phyloP scores from a whole-genome alignment of 1,284 basidiomycete species.

The Laetiporus sulphureus region DNA sequence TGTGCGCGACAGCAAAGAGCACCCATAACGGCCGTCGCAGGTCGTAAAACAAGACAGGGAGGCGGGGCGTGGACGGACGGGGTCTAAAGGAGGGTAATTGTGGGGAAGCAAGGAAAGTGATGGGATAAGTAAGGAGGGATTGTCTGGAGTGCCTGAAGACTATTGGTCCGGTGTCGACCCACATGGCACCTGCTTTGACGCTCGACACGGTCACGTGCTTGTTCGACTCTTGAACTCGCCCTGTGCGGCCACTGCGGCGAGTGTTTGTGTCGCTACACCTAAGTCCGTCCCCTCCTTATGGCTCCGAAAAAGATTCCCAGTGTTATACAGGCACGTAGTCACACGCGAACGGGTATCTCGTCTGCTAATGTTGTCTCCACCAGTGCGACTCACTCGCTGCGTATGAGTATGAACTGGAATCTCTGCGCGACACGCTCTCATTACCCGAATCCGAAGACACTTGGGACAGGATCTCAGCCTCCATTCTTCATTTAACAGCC shows the following conservation, averaged over 20 bases:
- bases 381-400: constrained; percentile 4
- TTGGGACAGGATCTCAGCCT: constrained; percentile 70
- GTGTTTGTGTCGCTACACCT: too few relatives aligned
- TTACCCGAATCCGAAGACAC: constrained; percentile 76
- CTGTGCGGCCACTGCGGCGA: too few relatives aligned
- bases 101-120: constrained; percentile 12
- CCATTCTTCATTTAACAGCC: constrained; percentile 44
- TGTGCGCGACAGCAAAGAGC: constrained; percentile 78
- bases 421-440: constrained; percentile 29
- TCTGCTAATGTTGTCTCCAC: too few relatives aligned
- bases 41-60: constrained; percentile 18
- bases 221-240: too few relatives aligned
- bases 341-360: too few relatives aligned
- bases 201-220: too few relatives aligned
- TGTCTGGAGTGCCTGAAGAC: too few relatives aligned
- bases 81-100: constrained; percentile 11
- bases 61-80: constrained; percentile 13
- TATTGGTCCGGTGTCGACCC: too few relatives aligned
- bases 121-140: constrained; percentile 1
- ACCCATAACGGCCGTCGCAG: constrained; percentile 52
- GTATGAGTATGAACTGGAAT: constrained; percentile 10
- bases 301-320: too few relatives aligned
- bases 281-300: too few relatives aligned
- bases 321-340: too few relatives aligned
- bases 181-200: too few relatives aligned